These are phyloP conservation scores for Diplodia scrobiculata DNA, from an alignment of 2,329 filamentous ascomycete genomes.

Conservation along the genomic window DNA sequence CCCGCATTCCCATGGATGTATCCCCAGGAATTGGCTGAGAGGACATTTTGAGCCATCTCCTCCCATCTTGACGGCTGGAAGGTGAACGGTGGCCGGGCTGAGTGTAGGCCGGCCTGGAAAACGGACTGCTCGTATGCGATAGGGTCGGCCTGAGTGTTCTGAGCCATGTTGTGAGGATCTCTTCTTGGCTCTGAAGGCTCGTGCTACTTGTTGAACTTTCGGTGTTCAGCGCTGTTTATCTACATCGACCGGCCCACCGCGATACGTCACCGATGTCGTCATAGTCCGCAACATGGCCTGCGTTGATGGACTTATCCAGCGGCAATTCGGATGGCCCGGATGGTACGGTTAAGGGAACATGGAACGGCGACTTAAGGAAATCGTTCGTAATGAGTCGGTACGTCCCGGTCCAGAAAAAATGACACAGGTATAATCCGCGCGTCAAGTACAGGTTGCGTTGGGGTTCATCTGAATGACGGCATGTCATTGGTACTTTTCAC, in stretches of 20 bases:
- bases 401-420: neutral
- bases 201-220: neutral
- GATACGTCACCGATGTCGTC: constrained; percentile 20
- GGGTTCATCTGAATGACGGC: neutral
- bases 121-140: constrained; percentile 38
- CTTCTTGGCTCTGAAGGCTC: neutral
- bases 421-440: neutral
- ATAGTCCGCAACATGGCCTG: neutral
- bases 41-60: constrained; percentile 34
- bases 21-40: constrained; percentile 40
- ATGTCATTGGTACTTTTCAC: neutral
- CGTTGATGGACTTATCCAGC: neutral
- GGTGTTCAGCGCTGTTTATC: neutral
- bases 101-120: constrained; percentile 40
- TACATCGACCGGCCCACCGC: neutral
- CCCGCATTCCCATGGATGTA: constrained; percentile 43
- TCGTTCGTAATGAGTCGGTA: neutral
- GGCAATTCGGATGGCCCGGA: neutral
- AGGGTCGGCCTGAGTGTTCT: neutral
- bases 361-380: neutral
- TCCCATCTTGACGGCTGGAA: constrained; percentile 41
- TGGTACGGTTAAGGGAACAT: neutral
- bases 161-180: constrained; percentile 2
- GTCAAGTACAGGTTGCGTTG: neutral
- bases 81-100: constrained; percentile 40